Evolutionary conservation across 2,329 filamentous ascomycete species (phyloP), one percentile per base, ranked within the genome.

Genomic region (Aspergillus sp.): DNA sequence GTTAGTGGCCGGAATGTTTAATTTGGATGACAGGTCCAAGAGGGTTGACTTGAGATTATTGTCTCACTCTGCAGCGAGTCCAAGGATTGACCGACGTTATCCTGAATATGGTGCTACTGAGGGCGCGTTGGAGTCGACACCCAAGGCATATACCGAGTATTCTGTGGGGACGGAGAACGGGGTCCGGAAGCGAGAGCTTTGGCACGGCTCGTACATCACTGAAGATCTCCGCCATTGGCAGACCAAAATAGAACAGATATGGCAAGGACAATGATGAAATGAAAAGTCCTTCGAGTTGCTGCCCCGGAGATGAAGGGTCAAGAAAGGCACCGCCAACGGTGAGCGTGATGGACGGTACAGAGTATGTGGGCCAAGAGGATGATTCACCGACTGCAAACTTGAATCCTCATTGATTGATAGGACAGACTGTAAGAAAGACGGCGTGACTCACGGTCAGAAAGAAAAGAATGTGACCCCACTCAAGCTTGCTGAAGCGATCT

Each of bases 41-140:
- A 45, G 23, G 41, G 47, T 47, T 49, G 31, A 23, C 31, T 9
- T 38, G 23, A 46, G 54, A 60, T 60, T 55, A 51, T 60, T 60
- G 52, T 49, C 45, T 45, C 45, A 30, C 22, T 19, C 30, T 59
- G 43, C 5, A 17, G 13, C 30, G 54, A 57, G 22, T 30, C 4
- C n/a, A 38, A 38, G 30, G 13, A 19, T 51, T 50, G 46, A n/a
- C 22, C 5, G 43, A 19, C 34, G 13, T 48, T 57, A 51, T n/a
- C 45, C 45, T 46, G 43, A 9, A 49, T 45, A 19, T 23, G 49
- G 15, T 46, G 13, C 6, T 43, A 34, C n/a, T 52, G 28, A 50
- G 48, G 15, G 17, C 43, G 43, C 25, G 4, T 28, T 15, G 4
- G 15, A 6, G 34, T 15, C 34, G 13, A 17, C 34, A 11, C 34